A percentile compares a stretch with the other conserved stretches of the same genome.
Evolutionary conservation across 2,329 filamentous ascomycete species (phyloP).

Genomic region (Acrodontium crateriforme): DNA sequence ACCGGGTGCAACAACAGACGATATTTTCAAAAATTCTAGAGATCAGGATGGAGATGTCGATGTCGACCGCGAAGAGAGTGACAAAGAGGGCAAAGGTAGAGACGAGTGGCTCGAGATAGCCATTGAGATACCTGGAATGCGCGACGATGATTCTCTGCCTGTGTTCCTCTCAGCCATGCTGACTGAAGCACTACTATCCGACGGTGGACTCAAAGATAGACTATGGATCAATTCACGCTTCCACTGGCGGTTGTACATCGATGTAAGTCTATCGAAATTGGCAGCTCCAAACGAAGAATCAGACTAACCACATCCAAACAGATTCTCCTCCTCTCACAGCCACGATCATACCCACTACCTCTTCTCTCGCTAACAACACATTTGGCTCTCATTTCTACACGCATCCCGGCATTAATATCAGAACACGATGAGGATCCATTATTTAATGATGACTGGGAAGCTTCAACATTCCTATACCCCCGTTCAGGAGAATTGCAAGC

Average conservation of each 20-base stretch:
- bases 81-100: constrained; percentile 28
- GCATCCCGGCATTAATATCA: constrained; percentile 71
- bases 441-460: constrained; percentile 96
- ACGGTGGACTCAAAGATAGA: constrained; percentile 50
- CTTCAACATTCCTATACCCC: constrained; percentile 63
- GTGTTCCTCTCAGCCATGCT: constrained; percentile 82
- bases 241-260: constrained; percentile 93
- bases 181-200: constrained; percentile 67
- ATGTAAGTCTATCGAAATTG: constrained; percentile 50
- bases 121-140: constrained; percentile 79
- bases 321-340: constrained; percentile 87
- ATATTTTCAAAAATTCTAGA: constrained; percentile 5
- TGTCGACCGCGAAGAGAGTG: constrained; percentile 19
- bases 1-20: constrained; percentile 1
- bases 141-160: constrained; percentile 82
- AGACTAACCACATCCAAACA: constrained; percentile 24
- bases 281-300: background rate
- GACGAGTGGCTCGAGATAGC: constrained; percentile 76
- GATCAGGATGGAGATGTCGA: constrained; percentile 17
- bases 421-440: constrained; percentile 90
- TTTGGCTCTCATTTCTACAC: constrained; percentile 77
- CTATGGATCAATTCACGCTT: constrained; percentile 81
- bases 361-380: constrained; percentile 87
- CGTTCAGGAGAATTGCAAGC: constrained; percentile 10
- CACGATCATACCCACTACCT: constrained; percentile 82